Evolutionary conservation across 345 rosid species (phyloP).

Genomic region (Citrus mangshanensis): DNA sequence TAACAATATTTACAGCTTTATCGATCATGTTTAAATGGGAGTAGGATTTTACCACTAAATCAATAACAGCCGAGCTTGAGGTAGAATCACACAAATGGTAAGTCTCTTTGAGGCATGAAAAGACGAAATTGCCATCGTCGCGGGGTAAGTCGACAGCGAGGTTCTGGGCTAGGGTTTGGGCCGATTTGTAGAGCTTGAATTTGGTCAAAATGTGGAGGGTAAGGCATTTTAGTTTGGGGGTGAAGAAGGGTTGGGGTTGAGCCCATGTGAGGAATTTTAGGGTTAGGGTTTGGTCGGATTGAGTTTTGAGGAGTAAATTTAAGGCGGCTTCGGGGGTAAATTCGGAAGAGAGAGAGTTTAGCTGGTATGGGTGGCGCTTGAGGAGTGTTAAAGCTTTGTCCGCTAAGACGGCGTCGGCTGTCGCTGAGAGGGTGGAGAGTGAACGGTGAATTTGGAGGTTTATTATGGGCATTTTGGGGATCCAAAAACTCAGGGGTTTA

Average conservation of each 20-base stretch:
- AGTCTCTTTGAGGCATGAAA: constrained; percentile 60
- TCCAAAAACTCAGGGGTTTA: constrained; percentile 3
- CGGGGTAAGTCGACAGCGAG: constrained; percentile 41
- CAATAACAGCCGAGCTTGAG: constrained; percentile 86
- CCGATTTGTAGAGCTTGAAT: constrained; percentile 80
- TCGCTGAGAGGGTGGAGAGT: constrained; percentile 30
- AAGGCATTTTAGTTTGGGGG: constrained; percentile 61
- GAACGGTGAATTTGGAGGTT: constrained; percentile 40
- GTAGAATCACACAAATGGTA: constrained; percentile 53
- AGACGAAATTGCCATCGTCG: constrained; percentile 52
- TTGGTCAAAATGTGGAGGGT: constrained; percentile 77
- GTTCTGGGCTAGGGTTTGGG: constrained; percentile 63
- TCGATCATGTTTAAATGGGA: constrained; percentile 54
- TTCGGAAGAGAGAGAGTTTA: constrained; percentile 42
- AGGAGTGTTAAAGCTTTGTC: constrained; percentile 62
- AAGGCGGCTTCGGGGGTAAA: constrained; percentile 77
- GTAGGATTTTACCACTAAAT: constrained; percentile 79
- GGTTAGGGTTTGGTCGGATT: constrained; percentile 46
- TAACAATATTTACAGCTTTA: constrained; percentile 56
- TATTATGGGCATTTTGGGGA: constrained; percentile 39
- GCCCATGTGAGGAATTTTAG: constrained; percentile 76
- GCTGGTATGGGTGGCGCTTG: constrained; percentile 60
- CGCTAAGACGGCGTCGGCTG: constrained; percentile 42
- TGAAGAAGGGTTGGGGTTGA: constrained; percentile 57
- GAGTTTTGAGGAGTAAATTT: constrained; percentile 55